Evolutionary conservation across 2,329 filamentous ascomycete species (phyloP), one percentile per base, ranked within the genome.

Genomic region (Trichoderma lentiforme): DNA sequence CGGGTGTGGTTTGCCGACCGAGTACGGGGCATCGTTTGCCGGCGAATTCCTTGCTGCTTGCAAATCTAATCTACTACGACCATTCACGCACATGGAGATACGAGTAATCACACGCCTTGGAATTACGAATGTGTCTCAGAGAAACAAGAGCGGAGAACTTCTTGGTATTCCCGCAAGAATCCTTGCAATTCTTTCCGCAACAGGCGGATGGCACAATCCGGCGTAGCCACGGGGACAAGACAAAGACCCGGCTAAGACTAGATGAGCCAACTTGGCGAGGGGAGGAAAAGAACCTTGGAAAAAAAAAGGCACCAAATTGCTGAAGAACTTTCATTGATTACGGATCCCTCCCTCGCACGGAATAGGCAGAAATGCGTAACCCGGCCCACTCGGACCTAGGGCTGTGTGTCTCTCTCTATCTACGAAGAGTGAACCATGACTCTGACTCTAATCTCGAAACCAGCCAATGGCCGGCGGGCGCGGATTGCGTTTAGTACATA

Each of bases 321-420:
- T 51, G 34, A 34, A 61, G 39, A 69, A 60, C 14, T 53, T 62
- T 43, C 9, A 51, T 62, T 43, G 57, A 51, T 62, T 62, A 69
- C 57, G 18, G 56, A 24, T 60, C 36, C 64, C 64, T 68, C 65
- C 53, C 65, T 47, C 21, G 24, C 56, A 32, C 51, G 53, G 28
- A 32, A 18, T 47, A 69, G 56, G 66, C 66, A 69, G 57, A 69
- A 53, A 43, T 28, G 66, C 39, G 26, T 36, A 36, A 18, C 34
- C 18, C 66, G 39, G 57, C 57, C 57, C 66, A 61, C 57, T 28
- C 39, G 56, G 64, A 57, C 64, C 51, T 39, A 67, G 64, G 64
- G 64, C 51, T 67, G 51, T 67, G 64, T 67, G 51, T 67, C 51
- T 67, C 32, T 67, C 36, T 28, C 30, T 57, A 34, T 67, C 64